Conservation (phyloP, 2,329 filamentous ascomycete species). For the Calonectria leucothoes region DNA sequence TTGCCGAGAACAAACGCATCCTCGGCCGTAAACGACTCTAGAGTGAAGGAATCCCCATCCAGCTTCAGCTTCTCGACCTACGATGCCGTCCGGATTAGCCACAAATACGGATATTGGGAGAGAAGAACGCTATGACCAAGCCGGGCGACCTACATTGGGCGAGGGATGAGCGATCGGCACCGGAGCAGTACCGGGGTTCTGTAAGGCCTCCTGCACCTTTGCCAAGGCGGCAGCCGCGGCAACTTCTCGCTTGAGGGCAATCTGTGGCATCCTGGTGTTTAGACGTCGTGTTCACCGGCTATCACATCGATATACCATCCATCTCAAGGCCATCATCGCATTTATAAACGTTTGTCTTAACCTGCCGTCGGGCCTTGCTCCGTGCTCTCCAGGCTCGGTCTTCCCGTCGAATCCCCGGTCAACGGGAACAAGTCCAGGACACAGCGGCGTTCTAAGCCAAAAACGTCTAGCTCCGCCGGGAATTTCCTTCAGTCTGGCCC, state of each 20-base stretch:
- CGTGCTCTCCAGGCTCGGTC: not conserved
- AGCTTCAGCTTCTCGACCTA: slow-evolving; percentile 46
- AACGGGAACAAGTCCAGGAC: not conserved
- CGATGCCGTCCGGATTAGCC: not conserved
- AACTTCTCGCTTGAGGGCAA: slow-evolving; percentile 29
- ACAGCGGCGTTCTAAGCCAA: not conserved
- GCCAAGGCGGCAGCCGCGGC: slow-evolving; percentile 26
- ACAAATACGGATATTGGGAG: no score
- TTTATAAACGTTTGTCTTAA: not conserved
- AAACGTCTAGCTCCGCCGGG: slow-evolving; percentile 14
- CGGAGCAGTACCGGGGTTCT: slow-evolving; percentile 17
- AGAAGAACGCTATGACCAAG: not conserved
- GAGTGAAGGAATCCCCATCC: slow-evolving; percentile 56
- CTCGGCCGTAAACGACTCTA: slow-evolving; percentile 68
- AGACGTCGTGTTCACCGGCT: no score
- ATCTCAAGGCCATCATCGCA: not conserved
- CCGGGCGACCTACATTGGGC: slow-evolving; percentile 30
- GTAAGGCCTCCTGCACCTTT: slow-evolving; percentile 36
- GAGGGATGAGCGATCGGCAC: slow-evolving; percentile 31
- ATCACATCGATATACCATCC: not conserved
- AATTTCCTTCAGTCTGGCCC: not conserved
- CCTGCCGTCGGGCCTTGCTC: not conserved
- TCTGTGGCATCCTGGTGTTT: slow-evolving; percentile 26
- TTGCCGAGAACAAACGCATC: slow-evolving; percentile 76
- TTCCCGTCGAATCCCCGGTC: slow-evolving; percentile 5